Percentiles rank a stretch among this genome's conserved stretches.
Evolutionary conservation across 805 yeast species (phyloP).

Genomic region (Saccharomycopsis olivae): DNA sequence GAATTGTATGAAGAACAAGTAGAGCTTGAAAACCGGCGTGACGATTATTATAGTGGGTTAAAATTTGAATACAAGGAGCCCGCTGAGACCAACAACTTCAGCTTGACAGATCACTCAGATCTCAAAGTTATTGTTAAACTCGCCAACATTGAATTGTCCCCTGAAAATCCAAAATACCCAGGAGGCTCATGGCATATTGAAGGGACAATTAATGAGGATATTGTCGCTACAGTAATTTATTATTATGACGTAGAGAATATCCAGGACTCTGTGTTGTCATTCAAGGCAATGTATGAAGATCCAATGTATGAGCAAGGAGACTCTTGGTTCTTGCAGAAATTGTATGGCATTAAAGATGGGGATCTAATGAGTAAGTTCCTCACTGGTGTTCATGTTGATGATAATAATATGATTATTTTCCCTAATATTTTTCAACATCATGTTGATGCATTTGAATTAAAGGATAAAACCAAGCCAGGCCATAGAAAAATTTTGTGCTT

Average conservation of each 20-base stretch:
- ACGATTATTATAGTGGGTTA: too few species aligned
- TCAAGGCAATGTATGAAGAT: slow-evolving; percentile 25
- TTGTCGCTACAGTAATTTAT: slow-evolving; percentile 31
- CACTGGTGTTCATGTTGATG: slow-evolving; percentile 23
- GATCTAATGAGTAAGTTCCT: slow-evolving; percentile 21
- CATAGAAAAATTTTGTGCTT: slow-evolving; percentile 31
- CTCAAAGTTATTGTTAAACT: slow-evolving; percentile 31
- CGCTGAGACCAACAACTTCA: too few species aligned
- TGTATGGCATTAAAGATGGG: slow-evolving; percentile 27
- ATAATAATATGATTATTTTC: slow-evolving; percentile 27
- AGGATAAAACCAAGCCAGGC: slow-evolving; percentile 28
- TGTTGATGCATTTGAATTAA: slow-evolving; percentile 30
- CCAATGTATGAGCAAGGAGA: slow-evolving; percentile 30
- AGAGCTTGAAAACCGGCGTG: too few species aligned
- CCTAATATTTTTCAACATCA: slow-evolving; percentile 32
- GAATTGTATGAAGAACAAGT: too few species aligned
- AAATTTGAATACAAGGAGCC: too few species aligned
- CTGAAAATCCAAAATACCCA: slow-evolving; percentile 28
- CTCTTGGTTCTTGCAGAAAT: slow-evolving; percentile 19
- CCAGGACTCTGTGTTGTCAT: slow-evolving; percentile 26
- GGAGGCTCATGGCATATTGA: slow-evolving; percentile 37
- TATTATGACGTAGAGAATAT: slow-evolving; percentile 33
- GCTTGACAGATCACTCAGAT: slow-evolving; percentile 14
- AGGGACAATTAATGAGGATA: slow-evolving; percentile 32
- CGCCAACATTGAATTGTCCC: slow-evolving; percentile 32